phyloP scores from a whole-genome alignment of 495 filamentous ascomycete genomes.

The Talaromyces wortmannii region DNA sequence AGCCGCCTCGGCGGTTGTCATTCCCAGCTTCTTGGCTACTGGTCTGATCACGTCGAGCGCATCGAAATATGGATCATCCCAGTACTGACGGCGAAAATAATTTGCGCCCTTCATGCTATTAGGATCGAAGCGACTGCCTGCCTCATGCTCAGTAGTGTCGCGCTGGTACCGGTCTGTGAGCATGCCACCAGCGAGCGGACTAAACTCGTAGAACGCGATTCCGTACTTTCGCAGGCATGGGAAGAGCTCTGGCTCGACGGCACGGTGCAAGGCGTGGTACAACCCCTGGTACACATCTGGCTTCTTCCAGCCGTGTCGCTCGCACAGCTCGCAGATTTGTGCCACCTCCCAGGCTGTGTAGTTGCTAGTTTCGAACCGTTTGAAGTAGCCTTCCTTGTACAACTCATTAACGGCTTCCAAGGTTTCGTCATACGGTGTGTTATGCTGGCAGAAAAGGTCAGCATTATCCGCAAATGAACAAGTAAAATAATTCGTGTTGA shows the following conservation, averaged over 20 bases:
- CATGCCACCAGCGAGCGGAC: conserved; percentile 45
- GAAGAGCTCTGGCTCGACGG: conserved; percentile 41
- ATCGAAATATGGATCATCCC: conserved; percentile 38
- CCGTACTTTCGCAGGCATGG: conserved; percentile 46
- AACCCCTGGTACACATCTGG: conserved; percentile 57
- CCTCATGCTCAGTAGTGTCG: conserved; percentile 20
- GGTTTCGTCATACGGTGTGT: conserved; percentile 40
- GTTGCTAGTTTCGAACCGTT: conserved; percentile 40
- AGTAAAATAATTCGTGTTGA: no score
- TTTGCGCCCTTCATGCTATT: conserved; percentile 23
- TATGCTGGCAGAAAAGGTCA: background rate
- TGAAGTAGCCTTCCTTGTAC: conserved; percentile 38
- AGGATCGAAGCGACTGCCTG: conserved; percentile 36
- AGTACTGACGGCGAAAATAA: conserved; percentile 32
- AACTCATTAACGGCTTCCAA: conserved; percentile 37
- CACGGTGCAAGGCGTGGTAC: conserved; percentile 54
- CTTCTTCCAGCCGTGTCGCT: conserved; percentile 44
- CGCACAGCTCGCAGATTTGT: conserved; percentile 41
- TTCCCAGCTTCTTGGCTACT: conserved; percentile 31
- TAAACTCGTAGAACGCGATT: conserved; percentile 42
- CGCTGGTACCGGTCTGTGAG: conserved; percentile 20
- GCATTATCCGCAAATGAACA: no score
- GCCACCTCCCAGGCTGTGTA: conserved; percentile 45
- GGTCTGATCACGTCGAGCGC: conserved; percentile 37
- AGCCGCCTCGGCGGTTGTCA: conserved; percentile 37